These are phyloP conservation scores for Ilex aquifolium DNA, from an alignment of 257 asterid species.

Conservation along the genomic window DNA sequence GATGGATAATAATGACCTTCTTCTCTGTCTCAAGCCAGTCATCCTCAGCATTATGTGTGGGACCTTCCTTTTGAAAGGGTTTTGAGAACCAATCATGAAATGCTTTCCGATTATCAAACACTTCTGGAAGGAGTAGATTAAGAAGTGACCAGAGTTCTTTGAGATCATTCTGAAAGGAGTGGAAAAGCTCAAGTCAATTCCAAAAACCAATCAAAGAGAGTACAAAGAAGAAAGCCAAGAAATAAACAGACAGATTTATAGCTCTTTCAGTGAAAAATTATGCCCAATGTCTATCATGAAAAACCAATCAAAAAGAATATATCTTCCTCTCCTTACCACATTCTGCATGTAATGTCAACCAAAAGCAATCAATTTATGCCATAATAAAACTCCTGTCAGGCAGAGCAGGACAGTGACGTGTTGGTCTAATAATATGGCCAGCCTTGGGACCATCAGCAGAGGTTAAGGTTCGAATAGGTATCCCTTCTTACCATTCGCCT, in stretches of 20 bases:
- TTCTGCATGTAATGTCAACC: background rate
- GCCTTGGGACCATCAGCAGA: too few species aligned
- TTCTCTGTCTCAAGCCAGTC: constrained; percentile 99
- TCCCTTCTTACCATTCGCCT: too few species aligned
- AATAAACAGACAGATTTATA: too few species aligned
- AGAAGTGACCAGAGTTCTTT: constrained; percentile 98
- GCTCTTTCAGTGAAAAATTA: too few species aligned
- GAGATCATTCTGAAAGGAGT: constrained; percentile 78
- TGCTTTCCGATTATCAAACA: constrained; percentile 94
- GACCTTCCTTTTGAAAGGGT: constrained; percentile 93
- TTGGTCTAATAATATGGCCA: too few species aligned
- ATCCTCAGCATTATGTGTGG: constrained; percentile 77
- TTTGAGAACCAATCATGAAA: constrained; percentile 99
- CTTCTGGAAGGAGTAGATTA: constrained; percentile 94
- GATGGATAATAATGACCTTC: constrained; percentile 92
- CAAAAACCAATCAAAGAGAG: too few species aligned
- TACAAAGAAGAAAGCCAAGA: constrained; percentile 12
- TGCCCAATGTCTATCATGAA: too few species aligned
- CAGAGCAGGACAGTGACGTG: too few species aligned
- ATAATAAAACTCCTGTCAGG: background rate
- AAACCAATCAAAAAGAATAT: too few species aligned
- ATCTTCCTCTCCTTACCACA: too few species aligned
- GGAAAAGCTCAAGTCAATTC: too few species aligned
- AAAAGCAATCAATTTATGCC: background rate
- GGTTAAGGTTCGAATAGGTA: too few species aligned